Conservation (phyloP, 257 asterid species). For the Solanum pinnatisectum region DNA sequence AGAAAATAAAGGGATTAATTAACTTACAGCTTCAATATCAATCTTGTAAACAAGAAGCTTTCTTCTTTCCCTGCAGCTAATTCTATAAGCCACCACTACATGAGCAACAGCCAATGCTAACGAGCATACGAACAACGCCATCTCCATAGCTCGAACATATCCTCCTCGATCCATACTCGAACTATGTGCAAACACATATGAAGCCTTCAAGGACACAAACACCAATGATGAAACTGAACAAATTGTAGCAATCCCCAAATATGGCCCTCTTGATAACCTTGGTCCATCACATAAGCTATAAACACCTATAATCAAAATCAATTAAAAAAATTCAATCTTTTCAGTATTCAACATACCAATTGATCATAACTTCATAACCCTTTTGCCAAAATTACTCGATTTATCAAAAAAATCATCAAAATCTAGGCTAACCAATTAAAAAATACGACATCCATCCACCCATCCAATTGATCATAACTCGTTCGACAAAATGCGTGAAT, state of each 20-base stretch:
- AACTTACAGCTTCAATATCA: constrained; percentile 92
- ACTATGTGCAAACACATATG: constrained; percentile 32
- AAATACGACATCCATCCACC: background rate
- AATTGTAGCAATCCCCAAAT: constrained; percentile 57
- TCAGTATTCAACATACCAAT: background rate
- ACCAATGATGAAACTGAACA: constrained; percentile 75
- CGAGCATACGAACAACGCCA: constrained; percentile 56
- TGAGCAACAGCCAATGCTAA: constrained; percentile 67
- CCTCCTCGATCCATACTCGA: constrained; percentile 14
- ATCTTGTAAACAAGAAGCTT: constrained; percentile 89
- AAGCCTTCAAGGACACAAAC: constrained; percentile 71
- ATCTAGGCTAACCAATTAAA: background rate
- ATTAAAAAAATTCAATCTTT: background rate
- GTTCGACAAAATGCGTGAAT: background rate
- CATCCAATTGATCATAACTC: background rate
- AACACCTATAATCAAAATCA: constrained; percentile 38
- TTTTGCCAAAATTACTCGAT: background rate
- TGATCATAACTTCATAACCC: background rate
- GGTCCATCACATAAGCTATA: constrained; percentile 93
- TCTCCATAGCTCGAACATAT: constrained; percentile 25
- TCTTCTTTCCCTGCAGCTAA: constrained; percentile 76
- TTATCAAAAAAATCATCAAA: background rate
- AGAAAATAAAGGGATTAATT: background rate
- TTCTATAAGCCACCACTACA: constrained; percentile 74
- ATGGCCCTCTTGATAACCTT: constrained; percentile 74